Evolutionary conservation across 495 filamentous ascomycete genomes (phyloP).

Genomic region (Penicillium robsamsonii): DNA sequence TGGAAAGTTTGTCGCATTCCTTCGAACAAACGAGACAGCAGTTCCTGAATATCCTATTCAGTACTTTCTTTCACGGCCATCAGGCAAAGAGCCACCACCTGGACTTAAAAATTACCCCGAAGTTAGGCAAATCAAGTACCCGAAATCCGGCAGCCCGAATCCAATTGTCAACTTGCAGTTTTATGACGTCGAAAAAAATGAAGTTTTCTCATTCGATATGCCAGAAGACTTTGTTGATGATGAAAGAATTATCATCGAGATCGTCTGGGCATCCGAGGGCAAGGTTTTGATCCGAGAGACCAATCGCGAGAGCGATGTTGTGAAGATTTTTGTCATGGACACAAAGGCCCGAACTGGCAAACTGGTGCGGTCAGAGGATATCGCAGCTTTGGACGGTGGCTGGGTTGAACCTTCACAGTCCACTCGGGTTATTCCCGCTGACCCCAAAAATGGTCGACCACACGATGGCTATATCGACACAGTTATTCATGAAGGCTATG

Average conservation of each 20-base stretch:
- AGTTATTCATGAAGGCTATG: constrained; percentile 79
- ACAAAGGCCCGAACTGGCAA: constrained; percentile 72
- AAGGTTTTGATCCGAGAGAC: constrained; percentile 86
- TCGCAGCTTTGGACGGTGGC: constrained; percentile 81
- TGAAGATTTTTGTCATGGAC: constrained; percentile 84
- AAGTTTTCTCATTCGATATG: constrained; percentile 76
- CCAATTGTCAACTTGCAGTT: constrained; percentile 84
- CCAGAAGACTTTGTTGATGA: constrained; percentile 74
- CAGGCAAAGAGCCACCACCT: constrained; percentile 63
- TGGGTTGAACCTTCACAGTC: constrained; percentile 95
- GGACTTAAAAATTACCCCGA: constrained; percentile 92
- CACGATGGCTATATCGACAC: constrained; percentile 93
- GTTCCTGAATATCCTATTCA: constrained; percentile 94
- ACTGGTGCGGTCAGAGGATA: constrained; percentile 72
- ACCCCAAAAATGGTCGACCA: constrained; percentile 70
- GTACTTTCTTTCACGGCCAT: constrained; percentile 87
- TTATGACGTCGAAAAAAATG: constrained; percentile 78
- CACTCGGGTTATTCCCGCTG: constrained; percentile 82
- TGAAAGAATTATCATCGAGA: constrained; percentile 87
- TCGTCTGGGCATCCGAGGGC: constrained; percentile 79
- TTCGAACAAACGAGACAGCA: constrained; percentile 86
- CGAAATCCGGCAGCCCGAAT: constrained; percentile 92
- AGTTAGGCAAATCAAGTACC: constrained; percentile 90
- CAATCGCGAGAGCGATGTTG: constrained; percentile 87
- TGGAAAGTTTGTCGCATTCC: constrained; percentile 82